Conservation (phyloP, 371 early-diverging fungal genomes). For the Dichotomocladium elegans region DNA sequence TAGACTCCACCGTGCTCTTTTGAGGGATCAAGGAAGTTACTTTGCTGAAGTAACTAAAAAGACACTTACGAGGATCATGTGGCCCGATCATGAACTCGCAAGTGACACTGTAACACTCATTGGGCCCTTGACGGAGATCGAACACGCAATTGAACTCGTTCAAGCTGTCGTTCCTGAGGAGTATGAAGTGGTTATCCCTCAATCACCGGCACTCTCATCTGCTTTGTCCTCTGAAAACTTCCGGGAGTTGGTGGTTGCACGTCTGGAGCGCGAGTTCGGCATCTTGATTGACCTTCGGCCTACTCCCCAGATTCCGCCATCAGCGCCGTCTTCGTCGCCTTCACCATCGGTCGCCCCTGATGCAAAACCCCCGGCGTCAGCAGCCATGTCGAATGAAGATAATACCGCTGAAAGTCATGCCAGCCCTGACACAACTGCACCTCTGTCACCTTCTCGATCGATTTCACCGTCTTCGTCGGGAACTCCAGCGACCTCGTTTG, state of each 20-base stretch:
- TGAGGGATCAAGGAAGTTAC: conserved; percentile 34
- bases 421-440: conserved; percentile 3
- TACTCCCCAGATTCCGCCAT: conserved; percentile 9
- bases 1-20: conserved; percentile 39
- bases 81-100: conserved; percentile 50
- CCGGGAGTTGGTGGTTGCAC: conserved; percentile 6
- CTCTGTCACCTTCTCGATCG: conserved; percentile 10
- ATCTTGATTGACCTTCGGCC: conserved; percentile 11
- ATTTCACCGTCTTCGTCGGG: conserved; percentile 7
- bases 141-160: conserved; percentile 28
- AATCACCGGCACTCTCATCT: conserved; percentile 21
- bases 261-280: conserved; percentile 14
- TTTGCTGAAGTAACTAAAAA: conserved; percentile 44
- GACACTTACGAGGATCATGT: conserved; percentile 49
- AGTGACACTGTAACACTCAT: conserved; percentile 29
- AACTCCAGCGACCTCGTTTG: not conserved
- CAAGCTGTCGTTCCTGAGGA: conserved; percentile 35
- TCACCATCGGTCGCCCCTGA: conserved; percentile 1
- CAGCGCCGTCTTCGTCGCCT: conserved; percentile 9
- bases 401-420: no score
- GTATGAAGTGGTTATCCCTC: conserved; percentile 32
- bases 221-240: conserved; percentile 9
- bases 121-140: conserved; percentile 42
- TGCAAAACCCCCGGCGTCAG: conserved; percentile 10
- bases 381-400: conserved; percentile 2